These are phyloP conservation scores for Artemisia annua DNA, from an alignment of 129 eudicot genomes.

Conservation along the genomic window DNA sequence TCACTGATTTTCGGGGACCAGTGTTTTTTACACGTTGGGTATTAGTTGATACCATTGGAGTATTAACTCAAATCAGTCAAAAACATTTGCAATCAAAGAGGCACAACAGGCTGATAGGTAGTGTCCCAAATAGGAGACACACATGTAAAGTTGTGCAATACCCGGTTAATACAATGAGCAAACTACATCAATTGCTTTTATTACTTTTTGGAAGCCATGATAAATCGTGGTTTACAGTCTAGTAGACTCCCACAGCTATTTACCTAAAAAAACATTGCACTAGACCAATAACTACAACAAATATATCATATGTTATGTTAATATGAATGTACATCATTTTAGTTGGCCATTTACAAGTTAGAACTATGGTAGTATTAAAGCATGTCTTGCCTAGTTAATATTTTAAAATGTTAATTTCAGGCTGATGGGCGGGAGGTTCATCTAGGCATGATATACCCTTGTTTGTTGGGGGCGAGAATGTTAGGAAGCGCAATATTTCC, in stretches of 20 bases:
- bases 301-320: neutral
- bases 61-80: too few relatives aligned
- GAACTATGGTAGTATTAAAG: neutral
- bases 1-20: too few relatives aligned
- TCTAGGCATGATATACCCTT: conserved; percentile 83
- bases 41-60: too few relatives aligned
- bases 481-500: conserved; percentile 89
- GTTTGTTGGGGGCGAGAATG: conserved; percentile 87
- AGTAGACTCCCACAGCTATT: neutral
- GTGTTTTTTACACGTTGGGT: too few relatives aligned
- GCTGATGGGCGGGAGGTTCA: conserved; percentile 95
- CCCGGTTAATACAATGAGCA: too few relatives aligned
- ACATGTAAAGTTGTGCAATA: too few relatives aligned
- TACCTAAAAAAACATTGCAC: neutral
- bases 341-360: neutral
- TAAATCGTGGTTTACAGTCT: neutral
- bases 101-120: too few relatives aligned
- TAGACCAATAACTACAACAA: neutral
- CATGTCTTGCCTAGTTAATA: neutral
- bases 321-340: neutral
- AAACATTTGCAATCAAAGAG: too few relatives aligned
- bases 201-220: neutral
- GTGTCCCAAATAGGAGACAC: too few relatives aligned
- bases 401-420: conserved; percentile 38
- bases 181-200: too few relatives aligned